Percentiles rank a stretch among this genome's conserved stretches.
These are phyloP conservation scores for Lactarius hengduanensis DNA, from an alignment of 768 basidiomycete species.

Conservation along the genomic window DNA sequence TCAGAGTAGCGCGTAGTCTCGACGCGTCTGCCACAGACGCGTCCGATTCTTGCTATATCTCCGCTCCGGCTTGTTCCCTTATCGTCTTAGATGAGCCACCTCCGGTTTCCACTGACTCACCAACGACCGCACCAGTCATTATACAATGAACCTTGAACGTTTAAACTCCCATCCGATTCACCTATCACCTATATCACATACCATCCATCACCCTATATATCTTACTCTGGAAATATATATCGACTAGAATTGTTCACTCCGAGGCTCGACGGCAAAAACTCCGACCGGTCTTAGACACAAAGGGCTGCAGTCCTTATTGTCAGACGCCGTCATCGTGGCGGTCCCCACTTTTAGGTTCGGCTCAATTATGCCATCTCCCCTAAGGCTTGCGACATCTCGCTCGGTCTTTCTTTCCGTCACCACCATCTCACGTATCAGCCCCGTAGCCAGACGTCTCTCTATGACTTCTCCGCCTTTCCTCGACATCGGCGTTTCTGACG, in stretches of 20 bases:
- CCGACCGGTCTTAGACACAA: background rate
- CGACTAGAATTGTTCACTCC: background rate
- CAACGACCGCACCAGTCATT: slow-evolving; percentile 5
- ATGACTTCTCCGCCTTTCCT: background rate
- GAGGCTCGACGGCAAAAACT: background rate
- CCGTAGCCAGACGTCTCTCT: background rate
- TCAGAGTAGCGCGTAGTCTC: background rate
- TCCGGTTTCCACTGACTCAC: background rate
- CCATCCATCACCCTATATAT: background rate
- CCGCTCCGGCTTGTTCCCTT: slow-evolving; percentile 2
- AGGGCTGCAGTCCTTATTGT: background rate
- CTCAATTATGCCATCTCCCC: slow-evolving; percentile 3
- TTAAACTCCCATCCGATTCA: no score
- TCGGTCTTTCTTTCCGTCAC: slow-evolving; percentile 8
- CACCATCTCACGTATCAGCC: background rate
- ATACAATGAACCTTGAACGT: background rate
- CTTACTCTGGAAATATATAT: background rate
- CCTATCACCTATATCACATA: no score
- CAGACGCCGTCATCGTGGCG: slow-evolving; percentile 5
- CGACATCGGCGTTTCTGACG: slow-evolving; percentile 17
- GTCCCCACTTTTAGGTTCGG: slow-evolving; percentile 12
- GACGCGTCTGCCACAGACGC: slow-evolving; percentile 22
- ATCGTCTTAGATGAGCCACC: background rate
- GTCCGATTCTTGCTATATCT: slow-evolving; percentile 1
- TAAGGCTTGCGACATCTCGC: background rate